Percentiles rank a stretch among this genome's conserved stretches.
phyloP scores from a whole-genome alignment of 805 yeast genomes.

The Zygosaccharomyces bailii region DNA sequence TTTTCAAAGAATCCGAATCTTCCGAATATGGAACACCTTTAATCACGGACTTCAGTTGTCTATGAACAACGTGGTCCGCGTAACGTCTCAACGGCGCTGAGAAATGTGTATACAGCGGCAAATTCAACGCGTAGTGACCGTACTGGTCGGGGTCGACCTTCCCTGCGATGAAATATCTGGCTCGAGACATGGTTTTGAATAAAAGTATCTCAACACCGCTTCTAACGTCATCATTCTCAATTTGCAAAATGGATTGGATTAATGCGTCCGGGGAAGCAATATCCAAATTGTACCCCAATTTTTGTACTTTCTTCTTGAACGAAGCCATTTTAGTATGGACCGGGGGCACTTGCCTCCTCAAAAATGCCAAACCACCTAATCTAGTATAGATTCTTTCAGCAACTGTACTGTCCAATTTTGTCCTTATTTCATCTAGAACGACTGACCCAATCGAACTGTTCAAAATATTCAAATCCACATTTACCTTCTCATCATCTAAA shows the following conservation, averaged over 20 bases:
- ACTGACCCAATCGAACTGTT: slow-evolving; percentile 54
- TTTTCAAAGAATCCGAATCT: slow-evolving; percentile 67
- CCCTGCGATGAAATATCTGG: slow-evolving; percentile 86
- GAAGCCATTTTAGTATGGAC: slow-evolving; percentile 75
- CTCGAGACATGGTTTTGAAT: slow-evolving; percentile 77
- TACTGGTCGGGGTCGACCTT: slow-evolving; percentile 73
- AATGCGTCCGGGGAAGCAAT: slow-evolving; percentile 68
- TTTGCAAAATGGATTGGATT: slow-evolving; percentile 62
- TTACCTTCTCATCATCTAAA: slow-evolving; percentile 79
- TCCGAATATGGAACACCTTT: slow-evolving; percentile 43
- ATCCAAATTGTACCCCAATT: slow-evolving; percentile 66
- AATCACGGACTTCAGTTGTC: slow-evolving; percentile 76
- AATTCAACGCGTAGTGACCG: slow-evolving; percentile 75
- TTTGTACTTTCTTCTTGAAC: slow-evolving; percentile 65
- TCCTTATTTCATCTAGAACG: slow-evolving; percentile 69
- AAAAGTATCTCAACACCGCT: slow-evolving; percentile 75
- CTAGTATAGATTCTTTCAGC: slow-evolving; percentile 75
- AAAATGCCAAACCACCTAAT: slow-evolving; percentile 75
- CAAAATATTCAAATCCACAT: slow-evolving; percentile 68
- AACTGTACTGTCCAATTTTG: slow-evolving; percentile 77
- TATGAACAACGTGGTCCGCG: slow-evolving; percentile 87
- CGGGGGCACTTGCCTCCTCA: slow-evolving; percentile 87
- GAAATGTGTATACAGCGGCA: slow-evolving; percentile 89
- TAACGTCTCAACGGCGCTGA: slow-evolving; percentile 90
- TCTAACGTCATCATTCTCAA: slow-evolving; percentile 60